Evolutionary conservation across 192 early-diverging fungal genomes (phyloP).

Genomic region (Backusella macrospora): DNA sequence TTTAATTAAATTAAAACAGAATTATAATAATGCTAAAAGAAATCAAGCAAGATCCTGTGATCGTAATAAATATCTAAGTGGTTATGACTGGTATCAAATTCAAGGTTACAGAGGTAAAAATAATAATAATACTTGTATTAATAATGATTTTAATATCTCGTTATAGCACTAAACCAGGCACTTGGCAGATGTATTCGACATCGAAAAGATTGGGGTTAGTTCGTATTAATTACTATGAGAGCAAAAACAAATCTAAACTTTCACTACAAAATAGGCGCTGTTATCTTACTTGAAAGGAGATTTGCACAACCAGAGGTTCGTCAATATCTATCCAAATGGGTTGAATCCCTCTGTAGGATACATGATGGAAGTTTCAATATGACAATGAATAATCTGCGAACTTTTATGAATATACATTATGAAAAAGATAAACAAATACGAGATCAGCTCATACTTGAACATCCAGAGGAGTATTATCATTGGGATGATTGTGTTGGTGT

Average conservation of each 20-base stretch:
- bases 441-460: neutral
- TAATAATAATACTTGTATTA: too few species aligned
- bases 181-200: slow-evolving; percentile 42
- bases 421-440: neutral
- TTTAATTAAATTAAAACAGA: slow-evolving; percentile 52
- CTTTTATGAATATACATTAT: neutral
- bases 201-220: slow-evolving; percentile 44
- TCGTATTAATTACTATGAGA: too few species aligned
- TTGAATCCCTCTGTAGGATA: slow-evolving; percentile 21
- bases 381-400: neutral
- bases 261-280: slow-evolving; percentile 48
- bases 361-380: neutral
- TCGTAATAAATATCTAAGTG: neutral
- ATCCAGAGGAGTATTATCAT: neutral
- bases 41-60: neutral
- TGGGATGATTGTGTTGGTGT: neutral
- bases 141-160: neutral
- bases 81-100: slow-evolving; percentile 32
- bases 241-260: neutral
- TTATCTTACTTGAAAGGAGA: slow-evolving; percentile 56
- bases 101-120: slow-evolving; percentile 42
- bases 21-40: slow-evolving; percentile 36
- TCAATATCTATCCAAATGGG: slow-evolving; percentile 69
- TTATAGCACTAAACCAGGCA: slow-evolving; percentile 40
- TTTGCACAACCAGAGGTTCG: slow-evolving; percentile 51